A percentile compares a stretch with the other conserved stretches of the same genome.
phyloP scores from a whole-genome alignment of 164 flowering plant species.

The Nymphaea colorata region DNA sequence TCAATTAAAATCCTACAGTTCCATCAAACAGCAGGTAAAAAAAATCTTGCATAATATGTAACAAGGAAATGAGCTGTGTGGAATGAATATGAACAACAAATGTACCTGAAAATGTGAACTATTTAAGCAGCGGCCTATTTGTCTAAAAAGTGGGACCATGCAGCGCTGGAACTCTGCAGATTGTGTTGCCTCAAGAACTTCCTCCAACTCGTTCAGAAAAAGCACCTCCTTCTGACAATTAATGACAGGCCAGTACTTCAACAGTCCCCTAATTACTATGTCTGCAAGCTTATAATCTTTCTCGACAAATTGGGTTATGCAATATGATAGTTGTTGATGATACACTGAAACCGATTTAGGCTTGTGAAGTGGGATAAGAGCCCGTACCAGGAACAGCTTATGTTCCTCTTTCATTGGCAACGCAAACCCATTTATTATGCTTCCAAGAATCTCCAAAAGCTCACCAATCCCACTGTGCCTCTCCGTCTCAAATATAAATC shows the following conservation, averaged over 20 bases:
- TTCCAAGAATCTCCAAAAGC: constrained; percentile 34
- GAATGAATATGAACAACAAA: not conserved
- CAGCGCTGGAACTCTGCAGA: constrained; percentile 29
- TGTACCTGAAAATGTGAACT: constrained; percentile 36
- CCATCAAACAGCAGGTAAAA: too few species aligned
- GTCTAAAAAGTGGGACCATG: constrained; percentile 36
- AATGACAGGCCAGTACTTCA: constrained; percentile 41
- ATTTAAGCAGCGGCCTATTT: constrained; percentile 28
- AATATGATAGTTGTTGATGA: constrained; percentile 32
- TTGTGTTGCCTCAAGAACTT: constrained; percentile 31
- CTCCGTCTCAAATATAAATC: constrained; percentile 33
- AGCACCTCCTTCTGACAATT: constrained; percentile 35
- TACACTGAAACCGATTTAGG: constrained; percentile 21
- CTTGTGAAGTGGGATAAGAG: constrained; percentile 37
- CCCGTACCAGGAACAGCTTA: constrained; percentile 32
- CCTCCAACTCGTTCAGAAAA: constrained; percentile 35
- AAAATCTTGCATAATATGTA: not conserved
- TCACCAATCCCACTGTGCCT: constrained; percentile 32
- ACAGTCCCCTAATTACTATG: constrained; percentile 26
- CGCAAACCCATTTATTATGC: constrained; percentile 35
- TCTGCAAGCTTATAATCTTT: constrained; percentile 33
- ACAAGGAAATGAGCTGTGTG: not conserved
- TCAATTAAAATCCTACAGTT: too few species aligned
- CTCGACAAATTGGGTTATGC: constrained; percentile 31
- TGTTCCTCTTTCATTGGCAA: constrained; percentile 41